Evolutionary conservation across 208 protist genomes (phyloP).

Genomic region (Herpetomonas samuelpessoai): DNA sequence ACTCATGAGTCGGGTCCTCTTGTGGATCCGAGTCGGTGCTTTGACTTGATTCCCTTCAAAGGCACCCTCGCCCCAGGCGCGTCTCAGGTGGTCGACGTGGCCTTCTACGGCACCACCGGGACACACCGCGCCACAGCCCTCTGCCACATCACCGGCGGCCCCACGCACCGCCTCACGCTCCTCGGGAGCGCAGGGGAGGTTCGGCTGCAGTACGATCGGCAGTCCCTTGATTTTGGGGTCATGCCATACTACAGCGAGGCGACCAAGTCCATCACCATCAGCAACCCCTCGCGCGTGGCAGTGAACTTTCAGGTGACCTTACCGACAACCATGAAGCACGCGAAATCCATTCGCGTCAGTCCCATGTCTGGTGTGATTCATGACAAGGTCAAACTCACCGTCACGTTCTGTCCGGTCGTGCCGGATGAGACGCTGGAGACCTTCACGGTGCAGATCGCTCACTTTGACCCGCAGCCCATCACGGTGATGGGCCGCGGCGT

Average conservation of each 20-base stretch:
- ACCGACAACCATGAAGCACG: slow-evolving; percentile 28
- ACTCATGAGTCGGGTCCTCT: slow-evolving; percentile 11
- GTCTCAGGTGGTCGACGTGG: slow-evolving; percentile 76
- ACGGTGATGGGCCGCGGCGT: slow-evolving; percentile 69
- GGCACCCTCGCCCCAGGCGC: slow-evolving; percentile 85
- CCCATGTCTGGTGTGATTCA: slow-evolving; percentile 72
- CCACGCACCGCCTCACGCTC: slow-evolving; percentile 83
- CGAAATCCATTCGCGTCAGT: slow-evolving; percentile 60
- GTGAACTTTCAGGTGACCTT: slow-evolving; percentile 79
- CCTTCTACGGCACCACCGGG: slow-evolving; percentile 78
- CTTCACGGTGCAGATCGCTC: slow-evolving; percentile 87
- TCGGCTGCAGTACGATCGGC: slow-evolving; percentile 81
- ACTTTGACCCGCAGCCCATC: slow-evolving; percentile 92
- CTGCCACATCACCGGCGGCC: slow-evolving; percentile 91
- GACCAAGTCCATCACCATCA: slow-evolving; percentile 77
- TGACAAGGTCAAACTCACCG: slow-evolving; percentile 64
- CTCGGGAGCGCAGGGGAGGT: slow-evolving; percentile 72
- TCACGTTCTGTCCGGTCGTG: slow-evolving; percentile 78
- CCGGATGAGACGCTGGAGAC: slow-evolving; percentile 84
- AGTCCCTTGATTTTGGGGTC: slow-evolving; percentile 89
- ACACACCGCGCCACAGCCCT: slow-evolving; percentile 65
- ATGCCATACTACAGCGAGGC: slow-evolving; percentile 69
- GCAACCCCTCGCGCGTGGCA: slow-evolving; percentile 89
- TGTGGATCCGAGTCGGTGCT: slow-evolving; percentile 26
- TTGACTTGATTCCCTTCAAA: slow-evolving; percentile 94